Evolutionary conservation across 2,329 filamentous ascomycete genomes (phyloP).

Genomic region (Pseudonectria foliicola): DNA sequence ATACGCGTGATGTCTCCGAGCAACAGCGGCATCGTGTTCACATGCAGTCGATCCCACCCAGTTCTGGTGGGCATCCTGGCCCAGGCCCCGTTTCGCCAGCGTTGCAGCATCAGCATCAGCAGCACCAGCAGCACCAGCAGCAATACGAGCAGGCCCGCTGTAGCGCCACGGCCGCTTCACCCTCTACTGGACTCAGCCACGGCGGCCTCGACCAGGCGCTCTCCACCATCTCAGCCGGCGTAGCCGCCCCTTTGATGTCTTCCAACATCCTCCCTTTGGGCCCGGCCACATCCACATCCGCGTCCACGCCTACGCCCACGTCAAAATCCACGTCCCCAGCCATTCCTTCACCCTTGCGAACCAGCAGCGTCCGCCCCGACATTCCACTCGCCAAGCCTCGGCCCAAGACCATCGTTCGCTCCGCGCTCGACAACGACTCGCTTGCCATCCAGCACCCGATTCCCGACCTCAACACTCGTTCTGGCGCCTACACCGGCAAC

Average conservation of each 20-base stretch:
- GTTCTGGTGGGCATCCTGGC: no score
- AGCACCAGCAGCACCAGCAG: constrained; percentile 5
- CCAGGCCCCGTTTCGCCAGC: constrained; percentile 4
- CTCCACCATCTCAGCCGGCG: no score
- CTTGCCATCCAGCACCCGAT: constrained; percentile 49
- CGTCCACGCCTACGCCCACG: constrained; percentile 7
- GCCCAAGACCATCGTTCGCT: constrained; percentile 41
- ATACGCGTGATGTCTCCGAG: no score
- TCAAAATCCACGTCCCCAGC: constrained; percentile 8
- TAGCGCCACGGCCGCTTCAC: constrained; percentile 1
- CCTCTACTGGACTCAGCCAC: no score
- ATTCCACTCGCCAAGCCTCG: constrained; percentile 34
- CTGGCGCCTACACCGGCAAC: constrained; percentile 57
- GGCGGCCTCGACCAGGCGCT: no score
- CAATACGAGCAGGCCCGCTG: constrained; percentile 16
- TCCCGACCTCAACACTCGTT: constrained; percentile 54
- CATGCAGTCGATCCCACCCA: no score
- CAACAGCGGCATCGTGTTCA: no score
- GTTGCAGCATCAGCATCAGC: constrained; percentile 8
- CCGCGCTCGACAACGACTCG: constrained; percentile 36
- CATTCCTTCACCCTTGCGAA: constrained; percentile 25
- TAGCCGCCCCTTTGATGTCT: no score
- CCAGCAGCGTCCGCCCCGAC: constrained; percentile 37
- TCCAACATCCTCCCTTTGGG: no score
- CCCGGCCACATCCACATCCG: constrained; percentile 9